These are phyloP conservation scores for Mortierella alpina DNA, from an alignment of 192 early-diverging fungal genomes.

Conservation along the genomic window DNA sequence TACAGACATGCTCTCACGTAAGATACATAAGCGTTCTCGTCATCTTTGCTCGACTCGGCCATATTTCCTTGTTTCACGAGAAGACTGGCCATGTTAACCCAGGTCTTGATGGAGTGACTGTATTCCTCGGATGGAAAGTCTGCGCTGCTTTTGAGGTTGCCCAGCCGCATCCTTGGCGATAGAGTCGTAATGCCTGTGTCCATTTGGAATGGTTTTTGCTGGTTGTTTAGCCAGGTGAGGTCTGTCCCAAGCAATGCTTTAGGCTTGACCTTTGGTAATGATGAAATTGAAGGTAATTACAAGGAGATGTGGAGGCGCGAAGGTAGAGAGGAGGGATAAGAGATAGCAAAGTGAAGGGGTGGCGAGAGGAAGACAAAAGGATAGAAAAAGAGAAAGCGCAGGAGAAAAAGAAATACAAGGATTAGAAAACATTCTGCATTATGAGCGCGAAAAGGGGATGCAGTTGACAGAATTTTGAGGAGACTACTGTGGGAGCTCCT, in stretches of 20 bases:
- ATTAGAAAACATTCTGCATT: no score
- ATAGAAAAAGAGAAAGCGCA: not conserved
- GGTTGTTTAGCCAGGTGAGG: not conserved
- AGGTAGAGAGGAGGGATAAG: not conserved
- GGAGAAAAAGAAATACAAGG: no score
- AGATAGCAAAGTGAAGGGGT: not conserved
- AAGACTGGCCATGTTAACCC: conserved; percentile 52
- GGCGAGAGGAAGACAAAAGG: not conserved
- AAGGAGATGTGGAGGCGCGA: not conserved
- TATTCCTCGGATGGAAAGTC: conserved; percentile 42
- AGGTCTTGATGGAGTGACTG: conserved; percentile 46
- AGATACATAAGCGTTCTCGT: conserved; percentile 48
- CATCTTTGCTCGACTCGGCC: conserved; percentile 37
- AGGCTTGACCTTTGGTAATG: no score
- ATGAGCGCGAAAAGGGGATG: no score
- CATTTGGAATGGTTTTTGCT: not conserved
- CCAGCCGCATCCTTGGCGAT: conserved; percentile 19
- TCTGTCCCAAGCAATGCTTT: not conserved
- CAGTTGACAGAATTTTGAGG: no score
- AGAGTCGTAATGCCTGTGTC: not conserved
- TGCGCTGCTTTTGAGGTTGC: conserved; percentile 28
- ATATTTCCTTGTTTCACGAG: conserved; percentile 49
- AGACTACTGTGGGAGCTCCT: no score
- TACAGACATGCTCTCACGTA: conserved; percentile 50
- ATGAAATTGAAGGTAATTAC: no score